These are phyloP conservation scores for Clathrospora elynae DNA, from an alignment of 2,329 filamentous ascomycete species.

Conservation along the genomic window DNA sequence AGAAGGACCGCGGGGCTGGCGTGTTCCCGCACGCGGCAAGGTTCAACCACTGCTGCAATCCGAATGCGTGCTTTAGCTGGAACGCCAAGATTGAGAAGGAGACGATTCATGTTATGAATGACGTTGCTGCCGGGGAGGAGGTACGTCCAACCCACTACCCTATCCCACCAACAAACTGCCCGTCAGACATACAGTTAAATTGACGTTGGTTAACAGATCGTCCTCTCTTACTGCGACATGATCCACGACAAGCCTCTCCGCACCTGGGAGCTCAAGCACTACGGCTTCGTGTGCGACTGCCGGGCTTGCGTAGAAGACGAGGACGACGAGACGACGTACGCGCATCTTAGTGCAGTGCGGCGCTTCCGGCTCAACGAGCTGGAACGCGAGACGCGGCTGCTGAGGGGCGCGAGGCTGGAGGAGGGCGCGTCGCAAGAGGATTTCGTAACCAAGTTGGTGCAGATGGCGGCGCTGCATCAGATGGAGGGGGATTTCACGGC, in stretches of 20 bases:
- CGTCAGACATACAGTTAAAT: too few species aligned
- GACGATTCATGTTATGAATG: constrained; percentile 44
- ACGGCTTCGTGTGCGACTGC: constrained; percentile 48
- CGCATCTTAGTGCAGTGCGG: constrained; percentile 38
- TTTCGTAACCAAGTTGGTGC: constrained; percentile 31
- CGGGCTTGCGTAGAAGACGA: constrained; percentile 42
- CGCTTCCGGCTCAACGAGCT: constrained; percentile 42
- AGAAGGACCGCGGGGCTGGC: constrained; percentile 38
- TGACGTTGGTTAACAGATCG: too few species aligned
- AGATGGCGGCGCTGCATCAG: constrained; percentile 36
- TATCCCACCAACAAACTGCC: too few species aligned
- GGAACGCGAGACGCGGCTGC: constrained; percentile 33
- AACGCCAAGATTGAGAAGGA: constrained; percentile 36
- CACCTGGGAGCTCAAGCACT: constrained; percentile 43
- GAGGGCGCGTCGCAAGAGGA: constrained; percentile 18
- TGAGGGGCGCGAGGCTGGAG: constrained; percentile 21
- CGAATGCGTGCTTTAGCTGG: constrained; percentile 49
- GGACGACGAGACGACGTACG: constrained; percentile 33
- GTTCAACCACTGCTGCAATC: constrained; percentile 51
- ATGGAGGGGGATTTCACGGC: constrained; percentile 33
- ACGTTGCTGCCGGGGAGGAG: constrained; percentile 46
- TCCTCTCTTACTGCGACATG: constrained; percentile 47
- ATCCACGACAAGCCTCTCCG: constrained; percentile 38
- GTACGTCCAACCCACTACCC: too few species aligned
- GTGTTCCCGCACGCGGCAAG: constrained; percentile 47